Evolutionary conservation across 2,329 filamentous ascomycete species (phyloP), one percentile per base, ranked within the genome.

Genomic region (Pseudodiploospora longispora): DNA sequence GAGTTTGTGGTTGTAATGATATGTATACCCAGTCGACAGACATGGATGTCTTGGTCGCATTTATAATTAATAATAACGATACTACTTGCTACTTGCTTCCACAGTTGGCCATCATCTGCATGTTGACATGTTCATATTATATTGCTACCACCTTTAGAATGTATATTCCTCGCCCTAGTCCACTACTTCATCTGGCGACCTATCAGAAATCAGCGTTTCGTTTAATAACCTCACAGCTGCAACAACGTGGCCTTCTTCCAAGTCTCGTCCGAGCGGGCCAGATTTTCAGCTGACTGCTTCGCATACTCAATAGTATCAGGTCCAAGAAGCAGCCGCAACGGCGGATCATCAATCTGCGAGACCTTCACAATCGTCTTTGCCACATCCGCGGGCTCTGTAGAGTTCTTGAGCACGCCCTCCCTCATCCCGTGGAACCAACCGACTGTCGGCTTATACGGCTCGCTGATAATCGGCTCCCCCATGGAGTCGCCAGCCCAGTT

Each of bases 371-470:
- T 57, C 27, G 56, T 53, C 6, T 47, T 48, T 0, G 61, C 59
- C 9, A 65, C 47, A 19, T 59, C 56, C 1, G 50, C 49, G 0
- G 54, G 56, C 1, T 51, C 47, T 1, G 46, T 43, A 5, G 41
- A 35, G n/a, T 41, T 35, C n/a, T 41, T 12, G 4, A 36, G 37
- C 38, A 50, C 36, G 8, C 49, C 37, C 6, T 47, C 38, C 5
- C 37, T 35, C 4, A 45, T 4, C n/a, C 38, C 46, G n/a, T 37
- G 6, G 41, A 55, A 54, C 9, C 30, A 41, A 0, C 69, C 61
- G 55, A 74, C 57, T 1, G 56, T 64, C 36, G 52, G 44, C 41
- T 57, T 35, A 28, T 69, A 69, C 1, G 60, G 61, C 43, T 66
- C 60, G 41, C 55, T 64, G 12, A 66, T 45, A 2, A 46, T 0